phyloP scores from a whole-genome alignment of 1,284 basidiomycete species.

The Heliocybe sulcata region DNA sequence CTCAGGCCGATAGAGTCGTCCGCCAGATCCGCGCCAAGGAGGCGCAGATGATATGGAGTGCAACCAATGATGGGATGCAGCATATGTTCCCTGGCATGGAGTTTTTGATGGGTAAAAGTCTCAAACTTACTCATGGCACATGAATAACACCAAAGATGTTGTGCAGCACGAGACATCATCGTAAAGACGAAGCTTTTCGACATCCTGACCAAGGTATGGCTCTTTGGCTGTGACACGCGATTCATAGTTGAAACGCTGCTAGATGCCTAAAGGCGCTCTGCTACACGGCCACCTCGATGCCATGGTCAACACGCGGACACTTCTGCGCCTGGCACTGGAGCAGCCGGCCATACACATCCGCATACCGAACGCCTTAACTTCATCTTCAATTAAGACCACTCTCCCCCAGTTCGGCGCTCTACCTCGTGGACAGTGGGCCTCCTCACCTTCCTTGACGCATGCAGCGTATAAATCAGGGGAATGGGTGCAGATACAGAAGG shows the following conservation, averaged over 20 bases:
- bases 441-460: slow-evolving; percentile 33
- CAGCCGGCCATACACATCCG: slow-evolving; percentile 55
- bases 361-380: slow-evolving; percentile 27
- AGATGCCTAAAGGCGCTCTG: slow-evolving; percentile 76
- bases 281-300: slow-evolving; percentile 68
- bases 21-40: slow-evolving; percentile 48
- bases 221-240: slow-evolving; percentile 4
- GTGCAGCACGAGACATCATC: slow-evolving; percentile 47
- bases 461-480: slow-evolving; percentile 30
- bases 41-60: slow-evolving; percentile 47
- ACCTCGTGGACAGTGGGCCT: slow-evolving; percentile 25
- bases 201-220: slow-evolving; percentile 49
- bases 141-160: slow-evolving; percentile 2
- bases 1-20: slow-evolving; percentile 47
- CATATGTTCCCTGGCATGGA: slow-evolving; percentile 73
- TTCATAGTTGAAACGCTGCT: not conserved
- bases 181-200: slow-evolving; percentile 51
- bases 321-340: slow-evolving; percentile 46
- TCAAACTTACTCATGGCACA: not conserved
- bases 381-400: slow-evolving; percentile 28
- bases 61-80: slow-evolving; percentile 41
- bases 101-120: slow-evolving; percentile 51
- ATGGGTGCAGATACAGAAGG: slow-evolving; percentile 50
- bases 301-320: slow-evolving; percentile 46
- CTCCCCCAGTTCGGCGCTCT: slow-evolving; percentile 46